Conservation (phyloP, 352 stramenopile genomes). For the Aphanomyces cochlioides region DNA sequence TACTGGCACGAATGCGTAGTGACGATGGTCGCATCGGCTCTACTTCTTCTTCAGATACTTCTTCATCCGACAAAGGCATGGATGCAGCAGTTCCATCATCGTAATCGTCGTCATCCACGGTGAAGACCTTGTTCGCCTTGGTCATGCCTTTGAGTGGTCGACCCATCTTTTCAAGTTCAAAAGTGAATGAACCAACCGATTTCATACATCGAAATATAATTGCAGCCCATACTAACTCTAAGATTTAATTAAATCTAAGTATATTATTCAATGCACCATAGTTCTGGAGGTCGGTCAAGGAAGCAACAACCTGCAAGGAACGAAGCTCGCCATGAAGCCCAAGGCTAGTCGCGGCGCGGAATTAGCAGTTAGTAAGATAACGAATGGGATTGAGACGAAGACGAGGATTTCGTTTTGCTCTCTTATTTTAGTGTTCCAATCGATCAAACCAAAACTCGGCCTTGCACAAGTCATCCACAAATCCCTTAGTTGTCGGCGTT, state of each 20-base stretch:
- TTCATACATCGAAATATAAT: background rate
- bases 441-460: slow-evolving; percentile 26
- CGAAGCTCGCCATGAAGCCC: too few species aligned
- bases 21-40: slow-evolving; percentile 52
- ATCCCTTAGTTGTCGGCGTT: slow-evolving; percentile 63
- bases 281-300: too few species aligned
- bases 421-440: slow-evolving; percentile 35
- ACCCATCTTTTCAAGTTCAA: slow-evolving; percentile 10
- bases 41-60: slow-evolving; percentile 29
- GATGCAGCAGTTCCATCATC: slow-evolving; percentile 26
- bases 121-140: slow-evolving; percentile 27
- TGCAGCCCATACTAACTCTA: too few species aligned
- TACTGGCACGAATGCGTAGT: slow-evolving; percentile 76
- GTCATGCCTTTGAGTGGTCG: slow-evolving; percentile 19
- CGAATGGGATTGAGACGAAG: too few species aligned
- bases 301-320: too few species aligned
- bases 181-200: slow-evolving; percentile 10
- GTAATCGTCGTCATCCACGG: slow-evolving; percentile 29
- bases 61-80: slow-evolving; percentile 19
- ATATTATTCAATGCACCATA: too few species aligned
- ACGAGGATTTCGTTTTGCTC: background rate
- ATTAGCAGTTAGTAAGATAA: too few species aligned
- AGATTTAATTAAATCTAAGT: too few species aligned
- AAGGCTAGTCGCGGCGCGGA: too few species aligned
- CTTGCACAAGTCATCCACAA: background rate